phyloP scores from a whole-genome alignment of 1,139 yeast species.

The Barnettozyma hawaiiensis region DNA sequence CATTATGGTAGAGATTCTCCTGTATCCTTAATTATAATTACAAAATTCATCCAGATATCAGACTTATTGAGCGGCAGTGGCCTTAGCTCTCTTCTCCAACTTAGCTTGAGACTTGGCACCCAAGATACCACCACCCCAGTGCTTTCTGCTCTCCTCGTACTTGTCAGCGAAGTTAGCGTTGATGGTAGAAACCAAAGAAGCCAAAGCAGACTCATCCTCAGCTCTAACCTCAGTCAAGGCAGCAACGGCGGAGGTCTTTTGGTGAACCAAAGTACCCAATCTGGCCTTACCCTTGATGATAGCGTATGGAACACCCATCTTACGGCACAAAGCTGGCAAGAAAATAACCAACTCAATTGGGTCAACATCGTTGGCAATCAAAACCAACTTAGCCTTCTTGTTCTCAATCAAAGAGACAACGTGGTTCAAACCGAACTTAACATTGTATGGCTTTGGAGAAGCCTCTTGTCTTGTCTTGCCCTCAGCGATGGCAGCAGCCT shows the following conservation, averaged over 20 bases:
- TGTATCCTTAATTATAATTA: conserved; percentile 7
- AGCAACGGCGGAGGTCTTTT: conserved; percentile 93
- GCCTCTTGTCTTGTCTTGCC: conserved; percentile 95
- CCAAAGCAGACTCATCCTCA: conserved; percentile 90
- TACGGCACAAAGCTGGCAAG: conserved; percentile 97
- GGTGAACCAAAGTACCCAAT: conserved; percentile 94
- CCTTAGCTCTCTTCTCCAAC: conserved; percentile 51
- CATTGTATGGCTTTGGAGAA: conserved; percentile 91
- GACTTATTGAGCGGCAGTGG: conserved; percentile 32
- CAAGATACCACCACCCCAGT: conserved; percentile 99
- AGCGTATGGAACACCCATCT: conserved; percentile 99
- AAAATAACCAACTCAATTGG: conserved; percentile 95
- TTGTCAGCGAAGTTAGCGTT: conserved; percentile 88
- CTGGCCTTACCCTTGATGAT: conserved; percentile 97
- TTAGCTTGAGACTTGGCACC: conserved; percentile 89
- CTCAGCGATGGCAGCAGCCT: conserved; percentile 97
- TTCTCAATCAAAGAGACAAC: conserved; percentile 94
- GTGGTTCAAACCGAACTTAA: conserved; percentile 97
- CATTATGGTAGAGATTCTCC: background rate
- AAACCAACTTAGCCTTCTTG: conserved; percentile 95
- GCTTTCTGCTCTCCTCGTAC: conserved; percentile 93
- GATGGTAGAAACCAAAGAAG: conserved; percentile 86
- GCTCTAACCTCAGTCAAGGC: conserved; percentile 90
- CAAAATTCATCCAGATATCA: conserved; percentile 5
- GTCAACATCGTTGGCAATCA: conserved; percentile 97